phyloP scores from a whole-genome alignment of 2,329 filamentous ascomycete genomes.

The Colletotrichum camelliae region DNA sequence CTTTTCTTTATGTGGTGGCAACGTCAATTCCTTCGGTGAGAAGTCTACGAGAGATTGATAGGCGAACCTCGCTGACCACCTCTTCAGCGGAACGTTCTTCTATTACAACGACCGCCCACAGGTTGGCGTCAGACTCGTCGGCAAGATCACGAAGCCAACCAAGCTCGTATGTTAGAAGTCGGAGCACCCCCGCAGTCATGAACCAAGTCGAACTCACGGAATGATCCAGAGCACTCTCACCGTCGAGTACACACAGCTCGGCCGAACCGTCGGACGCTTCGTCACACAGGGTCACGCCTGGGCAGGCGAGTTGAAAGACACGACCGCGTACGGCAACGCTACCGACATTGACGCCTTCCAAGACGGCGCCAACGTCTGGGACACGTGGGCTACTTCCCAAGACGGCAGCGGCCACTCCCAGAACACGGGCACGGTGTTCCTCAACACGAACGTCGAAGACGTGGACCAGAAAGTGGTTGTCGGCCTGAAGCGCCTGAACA shows the following conservation, averaged over 20 bases:
- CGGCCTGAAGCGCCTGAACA: background rate
- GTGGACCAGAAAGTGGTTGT: background rate
- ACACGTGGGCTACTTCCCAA: background rate
- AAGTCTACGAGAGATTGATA: fast-evolving
- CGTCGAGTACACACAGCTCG: background rate
- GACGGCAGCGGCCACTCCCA: background rate
- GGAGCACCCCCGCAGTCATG: background rate
- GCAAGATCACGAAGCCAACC: background rate
- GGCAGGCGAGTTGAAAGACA: background rate
- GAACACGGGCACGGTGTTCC: background rate
- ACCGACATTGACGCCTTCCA: background rate
- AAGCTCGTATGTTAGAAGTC: background rate
- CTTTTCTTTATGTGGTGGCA: background rate
- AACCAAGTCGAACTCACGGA: background rate
- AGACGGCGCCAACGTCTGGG: background rate
- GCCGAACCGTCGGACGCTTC: background rate
- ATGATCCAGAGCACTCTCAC: background rate
- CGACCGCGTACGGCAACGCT: background rate
- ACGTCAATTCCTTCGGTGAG: background rate
- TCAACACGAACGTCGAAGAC: background rate
- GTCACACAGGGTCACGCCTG: background rate
- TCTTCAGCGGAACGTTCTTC: background rate
- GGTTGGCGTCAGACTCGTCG: background rate
- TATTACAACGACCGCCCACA: background rate
- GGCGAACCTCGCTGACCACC: background rate